Evolutionary conservation across 2,329 filamentous ascomycete species (phyloP).

Genomic region (Aspergillus novoparasiticus): DNA sequence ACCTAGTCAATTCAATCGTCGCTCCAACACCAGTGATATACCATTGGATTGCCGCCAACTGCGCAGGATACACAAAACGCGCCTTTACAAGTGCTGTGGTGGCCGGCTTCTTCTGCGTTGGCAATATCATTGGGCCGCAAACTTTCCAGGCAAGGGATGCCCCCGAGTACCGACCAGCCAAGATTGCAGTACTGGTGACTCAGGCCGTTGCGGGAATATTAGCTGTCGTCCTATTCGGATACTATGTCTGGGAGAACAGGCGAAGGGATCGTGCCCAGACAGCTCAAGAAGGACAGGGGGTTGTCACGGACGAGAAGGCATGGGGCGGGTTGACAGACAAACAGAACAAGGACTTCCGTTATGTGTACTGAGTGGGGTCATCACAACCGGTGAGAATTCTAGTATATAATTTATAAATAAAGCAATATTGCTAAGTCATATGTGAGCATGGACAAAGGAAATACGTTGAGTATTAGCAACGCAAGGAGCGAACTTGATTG

Average conservation of each 20-base stretch:
- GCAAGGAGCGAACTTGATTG: neutral
- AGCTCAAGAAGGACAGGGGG: conserved; percentile 17
- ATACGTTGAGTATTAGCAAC: neutral
- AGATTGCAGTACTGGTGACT: conserved; percentile 45
- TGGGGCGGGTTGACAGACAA: conserved; percentile 40
- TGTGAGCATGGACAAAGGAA: neutral
- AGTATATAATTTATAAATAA: neutral
- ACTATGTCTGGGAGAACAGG: conserved; percentile 37
- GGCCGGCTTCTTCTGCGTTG: conserved; percentile 46
- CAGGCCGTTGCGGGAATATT: conserved; percentile 34
- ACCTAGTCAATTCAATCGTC: conserved; percentile 49
- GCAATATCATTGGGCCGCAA: conserved; percentile 43
- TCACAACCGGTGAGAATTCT: neutral
- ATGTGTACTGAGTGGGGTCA: conserved; percentile 32
- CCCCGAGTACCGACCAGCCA: conserved; percentile 46
- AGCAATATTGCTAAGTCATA: neutral
- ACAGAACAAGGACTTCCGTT: conserved; percentile 36
- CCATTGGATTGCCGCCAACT: conserved; percentile 51
- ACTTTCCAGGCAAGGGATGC: conserved; percentile 40
- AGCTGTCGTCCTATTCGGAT: conserved; percentile 30
- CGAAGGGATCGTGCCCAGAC: conserved; percentile 23
- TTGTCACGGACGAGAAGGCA: conserved; percentile 24
- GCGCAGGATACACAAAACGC: conserved; percentile 54
- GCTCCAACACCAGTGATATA: conserved; percentile 48
- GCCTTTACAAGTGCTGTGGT: conserved; percentile 51